A percentile compares a stretch with the other conserved stretches of the same genome.
Evolutionary conservation across 768 basidiomycete genomes (phyloP).

Genomic region (Mycena galopus): DNA sequence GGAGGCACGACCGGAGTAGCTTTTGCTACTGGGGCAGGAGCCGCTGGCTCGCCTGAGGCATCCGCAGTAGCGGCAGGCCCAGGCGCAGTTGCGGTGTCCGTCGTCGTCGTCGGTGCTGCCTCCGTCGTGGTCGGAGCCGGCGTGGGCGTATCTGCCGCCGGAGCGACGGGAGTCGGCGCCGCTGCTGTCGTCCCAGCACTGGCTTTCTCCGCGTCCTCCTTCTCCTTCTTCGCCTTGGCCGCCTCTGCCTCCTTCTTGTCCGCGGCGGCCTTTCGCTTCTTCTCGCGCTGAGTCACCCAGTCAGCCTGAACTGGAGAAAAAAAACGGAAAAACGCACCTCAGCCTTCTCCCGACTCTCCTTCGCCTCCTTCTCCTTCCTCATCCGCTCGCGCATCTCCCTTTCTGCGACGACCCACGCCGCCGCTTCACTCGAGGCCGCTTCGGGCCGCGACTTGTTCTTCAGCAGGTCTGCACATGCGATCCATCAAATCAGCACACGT

Average conservation of each 20-base stretch:
- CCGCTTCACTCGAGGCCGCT: conserved; percentile 74
- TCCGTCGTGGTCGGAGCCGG: neutral
- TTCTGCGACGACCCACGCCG: conserved; percentile 81
- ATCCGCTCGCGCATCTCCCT: conserved; percentile 81
- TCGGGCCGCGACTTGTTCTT: conserved; percentile 90
- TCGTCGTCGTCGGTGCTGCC: neutral
- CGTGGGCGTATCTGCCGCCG: neutral
- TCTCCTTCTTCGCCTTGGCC: conserved; percentile 70
- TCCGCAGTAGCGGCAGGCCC: neutral
- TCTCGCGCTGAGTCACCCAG: conserved; percentile 53
- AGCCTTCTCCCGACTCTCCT: conserved; percentile 74
- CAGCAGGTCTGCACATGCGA: conserved; percentile 69
- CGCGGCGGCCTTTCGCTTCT: conserved; percentile 65
- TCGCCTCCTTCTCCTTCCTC: conserved; percentile 79
- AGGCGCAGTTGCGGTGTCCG: neutral
- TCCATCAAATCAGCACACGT: conserved; percentile 31
- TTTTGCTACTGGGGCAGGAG: neutral
- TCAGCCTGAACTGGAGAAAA: neutral
- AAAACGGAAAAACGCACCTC: conserved; percentile 60
- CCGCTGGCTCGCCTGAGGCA: neutral
- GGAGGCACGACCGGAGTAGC: neutral
- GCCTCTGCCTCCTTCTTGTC: conserved; percentile 75
- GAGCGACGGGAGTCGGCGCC: neutral
- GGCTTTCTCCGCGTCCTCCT: conserved; percentile 64
- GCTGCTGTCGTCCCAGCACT: conserved; percentile 48